Evolutionary conservation across 2,329 filamentous ascomycete genomes (phyloP).

Genomic region (Aspergillus alliaceus): DNA sequence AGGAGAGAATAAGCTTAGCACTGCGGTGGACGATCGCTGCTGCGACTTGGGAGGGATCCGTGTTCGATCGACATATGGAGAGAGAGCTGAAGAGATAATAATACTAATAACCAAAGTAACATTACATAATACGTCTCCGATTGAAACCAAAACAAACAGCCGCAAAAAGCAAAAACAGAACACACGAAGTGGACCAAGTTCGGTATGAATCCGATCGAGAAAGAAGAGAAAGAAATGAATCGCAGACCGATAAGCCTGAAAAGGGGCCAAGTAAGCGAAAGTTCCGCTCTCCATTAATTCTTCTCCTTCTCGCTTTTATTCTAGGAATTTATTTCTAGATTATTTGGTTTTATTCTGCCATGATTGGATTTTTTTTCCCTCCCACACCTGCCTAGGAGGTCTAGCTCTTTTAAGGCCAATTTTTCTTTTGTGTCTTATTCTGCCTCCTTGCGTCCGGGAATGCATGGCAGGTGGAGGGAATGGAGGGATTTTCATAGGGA

Average conservation of each 20-base stretch:
- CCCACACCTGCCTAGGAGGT: no score
- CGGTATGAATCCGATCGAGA: slow-evolving; percentile 3
- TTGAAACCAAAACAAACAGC: background rate
- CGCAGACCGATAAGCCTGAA: slow-evolving; percentile 2
- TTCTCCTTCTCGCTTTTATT: background rate
- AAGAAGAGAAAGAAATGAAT: background rate
- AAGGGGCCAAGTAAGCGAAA: slow-evolving; percentile 15
- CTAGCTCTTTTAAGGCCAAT: background rate
- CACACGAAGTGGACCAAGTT: background rate
- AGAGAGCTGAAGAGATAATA: background rate
- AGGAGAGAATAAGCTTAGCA: slow-evolving; percentile 22
- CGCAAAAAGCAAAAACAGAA: background rate
- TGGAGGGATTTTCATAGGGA: slow-evolving; percentile 4
- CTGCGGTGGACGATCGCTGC: slow-evolving; percentile 12
- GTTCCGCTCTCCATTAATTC: background rate
- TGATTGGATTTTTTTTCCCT: background rate
- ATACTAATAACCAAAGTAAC: background rate
- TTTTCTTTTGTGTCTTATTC: background rate
- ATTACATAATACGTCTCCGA: background rate
- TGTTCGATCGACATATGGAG: slow-evolving; percentile 6
- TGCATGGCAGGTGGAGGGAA: slow-evolving; percentile 17
- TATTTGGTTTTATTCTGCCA: background rate
- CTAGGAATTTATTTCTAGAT: background rate
- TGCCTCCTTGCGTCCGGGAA: slow-evolving; percentile 15
- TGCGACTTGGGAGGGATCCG: slow-evolving; percentile 5